Evolutionary conservation across 2,329 filamentous ascomycete species (phyloP), one percentile per base, ranked within the genome.

Genomic region (Colletotrichum scovillei): DNA sequence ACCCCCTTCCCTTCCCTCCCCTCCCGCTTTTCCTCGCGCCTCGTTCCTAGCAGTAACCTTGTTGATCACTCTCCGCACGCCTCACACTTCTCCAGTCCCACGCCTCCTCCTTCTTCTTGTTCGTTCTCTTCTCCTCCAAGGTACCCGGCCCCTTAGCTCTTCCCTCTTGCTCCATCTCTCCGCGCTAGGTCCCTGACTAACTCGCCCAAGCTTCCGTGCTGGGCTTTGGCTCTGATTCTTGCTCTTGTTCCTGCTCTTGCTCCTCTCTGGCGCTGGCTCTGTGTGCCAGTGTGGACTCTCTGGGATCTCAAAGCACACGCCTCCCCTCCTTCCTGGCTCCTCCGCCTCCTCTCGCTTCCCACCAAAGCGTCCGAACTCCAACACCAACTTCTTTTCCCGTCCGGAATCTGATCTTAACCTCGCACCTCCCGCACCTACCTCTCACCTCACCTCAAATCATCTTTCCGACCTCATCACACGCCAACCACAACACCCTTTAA

Each of bases 181-280:
- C 67, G 52, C 60, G 67, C 71, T 73, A 73, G 67, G 71, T 73
- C 70, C 71, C 71, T 73, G 71, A 73, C 71, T 73, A 73, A 70
- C 71, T 64, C 22, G 58, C 60, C 67, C 55, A 71, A 73, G 71
- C 71, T 73, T 62, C 69, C 60, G 53, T 67, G 58, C 52, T 57
- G 52, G 60, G 66, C 60, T 70, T 62, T 66, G 71, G 32, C 56
- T 35, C 63, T 56, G 53, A 16, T 28, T 56, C 53, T 24, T 49
- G 42, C 42, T 49, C 38, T 42, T 42, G 38, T 56, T 56, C 53
- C 11, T 49, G 19, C 19, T 49, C 38, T 42, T 42, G 38, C 38
- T 42, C 38, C 16, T 42, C 38, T 42, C 42, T 49, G 19, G 42
- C 19, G 42, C 42, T 49, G 42, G 42, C 42, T 49, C 42, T 49